Conservation (phyloP, 805 yeast genomes). For the Citeromyces nyonsensis region DNA sequence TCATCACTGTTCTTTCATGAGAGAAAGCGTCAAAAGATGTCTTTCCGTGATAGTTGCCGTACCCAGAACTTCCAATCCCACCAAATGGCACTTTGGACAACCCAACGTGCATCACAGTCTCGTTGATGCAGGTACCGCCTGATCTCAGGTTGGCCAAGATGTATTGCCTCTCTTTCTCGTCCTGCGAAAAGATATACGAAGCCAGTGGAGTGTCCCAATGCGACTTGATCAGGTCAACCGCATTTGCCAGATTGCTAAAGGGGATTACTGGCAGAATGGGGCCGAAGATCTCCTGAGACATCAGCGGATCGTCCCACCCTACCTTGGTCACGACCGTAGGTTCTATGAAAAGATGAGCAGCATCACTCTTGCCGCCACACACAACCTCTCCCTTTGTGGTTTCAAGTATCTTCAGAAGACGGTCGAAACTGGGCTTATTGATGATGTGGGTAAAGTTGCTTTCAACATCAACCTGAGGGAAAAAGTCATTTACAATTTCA, state of each 20-base stretch:
- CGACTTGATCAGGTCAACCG: constrained; percentile 23
- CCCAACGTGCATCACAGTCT: constrained; percentile 56
- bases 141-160: constrained; percentile 45
- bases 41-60: constrained; percentile 71
- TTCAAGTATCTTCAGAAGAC: constrained; percentile 25
- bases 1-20: constrained; percentile 54
- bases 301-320: constrained; percentile 47
- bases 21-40: constrained; percentile 59
- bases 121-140: constrained; percentile 61
- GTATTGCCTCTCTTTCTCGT: constrained; percentile 26
- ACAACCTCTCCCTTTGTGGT: constrained; percentile 36
- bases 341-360: constrained; percentile 30
- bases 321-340: constrained; percentile 67
- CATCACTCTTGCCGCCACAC: constrained; percentile 23
- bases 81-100: constrained; percentile 71
- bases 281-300: constrained; percentile 72
- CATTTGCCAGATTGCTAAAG: constrained; percentile 27
- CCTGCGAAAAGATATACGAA: constrained; percentile 46
- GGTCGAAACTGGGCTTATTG: constrained; percentile 33
- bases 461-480: constrained; percentile 18
- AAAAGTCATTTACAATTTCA: constrained; percentile 26
- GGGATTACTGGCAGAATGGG: constrained; percentile 69
- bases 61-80: constrained; percentile 77
- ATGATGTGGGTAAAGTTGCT: constrained; percentile 46
- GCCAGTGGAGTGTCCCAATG: constrained; percentile 72